These are phyloP conservation scores for Leccinum rimulosum DNA, from an alignment of 768 basidiomycete species.

Conservation along the genomic window DNA sequence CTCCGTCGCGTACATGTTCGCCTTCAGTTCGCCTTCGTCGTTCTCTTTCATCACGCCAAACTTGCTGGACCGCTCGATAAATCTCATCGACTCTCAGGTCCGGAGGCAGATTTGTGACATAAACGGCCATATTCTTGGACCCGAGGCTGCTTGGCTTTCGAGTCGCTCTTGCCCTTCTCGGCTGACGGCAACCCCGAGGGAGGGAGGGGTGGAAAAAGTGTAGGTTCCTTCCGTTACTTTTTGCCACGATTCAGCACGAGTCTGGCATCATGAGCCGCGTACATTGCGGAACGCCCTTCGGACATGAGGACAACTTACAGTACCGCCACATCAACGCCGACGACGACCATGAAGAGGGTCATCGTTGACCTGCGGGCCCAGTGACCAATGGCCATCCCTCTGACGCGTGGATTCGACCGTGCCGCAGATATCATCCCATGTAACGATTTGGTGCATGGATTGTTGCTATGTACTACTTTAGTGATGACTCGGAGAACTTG, in stretches of 20 bases:
- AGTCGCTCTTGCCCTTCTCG: conserved; percentile 64
- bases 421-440: neutral
- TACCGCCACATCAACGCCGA: no score
- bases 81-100: conserved; percentile 56
- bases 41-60: conserved; percentile 55
- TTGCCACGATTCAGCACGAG: no score
- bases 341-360: no score
- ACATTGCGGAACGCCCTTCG: no score
- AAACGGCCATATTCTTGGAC: conserved; percentile 92
- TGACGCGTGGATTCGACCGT: neutral
- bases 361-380: no score
- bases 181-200: conserved; percentile 42
- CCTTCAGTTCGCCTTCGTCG: conserved; percentile 79
- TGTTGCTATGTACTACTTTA: neutral
- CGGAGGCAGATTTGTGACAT: conserved; percentile 49
- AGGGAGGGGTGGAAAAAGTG: conserved; percentile 47
- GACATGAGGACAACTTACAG: no score
- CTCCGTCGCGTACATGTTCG: conserved; percentile 65
- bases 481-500: neutral
- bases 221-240: conserved; percentile 67
- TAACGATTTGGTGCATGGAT: neutral
- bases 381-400: neutral
- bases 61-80: no score
- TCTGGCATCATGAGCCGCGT: no score
- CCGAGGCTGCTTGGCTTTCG: neutral